These are phyloP conservation scores for Hamamelis virginiana DNA, from an alignment of 164 flowering plant species.

Conservation along the genomic window DNA sequence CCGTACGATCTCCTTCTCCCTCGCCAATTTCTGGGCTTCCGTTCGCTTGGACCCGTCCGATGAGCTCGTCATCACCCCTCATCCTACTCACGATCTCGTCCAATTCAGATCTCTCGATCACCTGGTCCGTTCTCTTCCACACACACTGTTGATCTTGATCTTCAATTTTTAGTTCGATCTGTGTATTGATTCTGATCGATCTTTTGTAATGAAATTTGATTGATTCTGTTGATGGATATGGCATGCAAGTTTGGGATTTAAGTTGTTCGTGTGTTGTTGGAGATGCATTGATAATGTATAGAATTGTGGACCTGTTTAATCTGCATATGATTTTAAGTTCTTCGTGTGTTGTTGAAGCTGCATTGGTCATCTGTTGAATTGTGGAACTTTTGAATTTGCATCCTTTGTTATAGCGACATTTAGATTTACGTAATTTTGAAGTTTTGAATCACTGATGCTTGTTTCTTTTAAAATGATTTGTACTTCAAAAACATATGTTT, in stretches of 20 bases:
- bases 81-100: conserved; percentile 78
- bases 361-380: background rate
- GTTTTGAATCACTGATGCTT: too few relatives aligned
- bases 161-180: background rate
- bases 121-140: conserved; percentile 44
- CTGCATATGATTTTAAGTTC: too few relatives aligned
- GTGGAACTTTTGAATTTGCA: too few relatives aligned
- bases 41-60: conserved; percentile 66
- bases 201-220: too few relatives aligned
- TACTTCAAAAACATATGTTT: too few relatives aligned
- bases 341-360: background rate
- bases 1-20: conserved; percentile 68
- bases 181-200: background rate
- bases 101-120: conserved; percentile 62
- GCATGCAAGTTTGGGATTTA: too few relatives aligned
- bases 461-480: too few relatives aligned
- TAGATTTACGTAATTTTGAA: too few relatives aligned
- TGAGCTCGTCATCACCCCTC: conserved; percentile 70
- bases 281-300: background rate
- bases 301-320: too few relatives aligned
- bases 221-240: too few relatives aligned
- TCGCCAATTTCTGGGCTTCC: conserved; percentile 82
- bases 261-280: background rate
- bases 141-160: conserved; percentile 1
- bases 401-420: background rate